These are phyloP conservation scores for Albifimbria verrucaria DNA, from an alignment of 2,329 filamentous ascomycete species.

Conservation along the genomic window DNA sequence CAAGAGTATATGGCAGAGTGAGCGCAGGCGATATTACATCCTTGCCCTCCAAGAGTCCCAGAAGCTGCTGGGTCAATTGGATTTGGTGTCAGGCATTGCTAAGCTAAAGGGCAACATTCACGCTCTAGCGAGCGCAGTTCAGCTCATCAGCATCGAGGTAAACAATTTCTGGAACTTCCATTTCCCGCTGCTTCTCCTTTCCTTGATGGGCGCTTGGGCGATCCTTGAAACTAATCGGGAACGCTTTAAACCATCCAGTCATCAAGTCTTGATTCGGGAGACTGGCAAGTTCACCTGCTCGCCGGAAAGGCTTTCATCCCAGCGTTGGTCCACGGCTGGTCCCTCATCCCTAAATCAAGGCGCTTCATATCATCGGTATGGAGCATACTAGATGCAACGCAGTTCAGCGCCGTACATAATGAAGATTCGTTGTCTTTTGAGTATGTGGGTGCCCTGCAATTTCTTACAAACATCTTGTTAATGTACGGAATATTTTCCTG, in stretches of 20 bases:
- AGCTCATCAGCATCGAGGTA: constrained; percentile 3
- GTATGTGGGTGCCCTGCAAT: constrained; percentile 1
- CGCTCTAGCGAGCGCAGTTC: background rate
- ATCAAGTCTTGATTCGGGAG: background rate
- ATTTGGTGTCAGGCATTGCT: background rate
- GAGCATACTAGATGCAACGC: background rate
- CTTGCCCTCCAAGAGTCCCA: constrained; percentile 2
- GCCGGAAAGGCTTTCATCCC: background rate
- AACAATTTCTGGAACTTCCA: background rate
- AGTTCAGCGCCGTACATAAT: constrained; percentile 1
- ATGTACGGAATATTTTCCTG: constrained; percentile 3
- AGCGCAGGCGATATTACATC: constrained; percentile 2
- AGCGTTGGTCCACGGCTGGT: background rate
- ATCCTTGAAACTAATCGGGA: background rate
- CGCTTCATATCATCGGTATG: background rate
- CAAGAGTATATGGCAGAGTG: constrained; percentile 1
- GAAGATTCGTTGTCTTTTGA: constrained; percentile 1
- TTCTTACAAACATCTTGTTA: constrained; percentile 1
- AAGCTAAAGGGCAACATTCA: constrained; percentile 4
- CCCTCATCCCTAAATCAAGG: background rate
- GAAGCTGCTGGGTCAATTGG: background rate
- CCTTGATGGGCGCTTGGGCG: background rate
- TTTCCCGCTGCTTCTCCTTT: background rate
- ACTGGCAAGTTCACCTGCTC: constrained; percentile 3
- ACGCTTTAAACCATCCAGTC: background rate